Base-by-base conservation (phyloP, 768 basidiomycete genomes). In the Punctularia strigosozonata region DNA sequence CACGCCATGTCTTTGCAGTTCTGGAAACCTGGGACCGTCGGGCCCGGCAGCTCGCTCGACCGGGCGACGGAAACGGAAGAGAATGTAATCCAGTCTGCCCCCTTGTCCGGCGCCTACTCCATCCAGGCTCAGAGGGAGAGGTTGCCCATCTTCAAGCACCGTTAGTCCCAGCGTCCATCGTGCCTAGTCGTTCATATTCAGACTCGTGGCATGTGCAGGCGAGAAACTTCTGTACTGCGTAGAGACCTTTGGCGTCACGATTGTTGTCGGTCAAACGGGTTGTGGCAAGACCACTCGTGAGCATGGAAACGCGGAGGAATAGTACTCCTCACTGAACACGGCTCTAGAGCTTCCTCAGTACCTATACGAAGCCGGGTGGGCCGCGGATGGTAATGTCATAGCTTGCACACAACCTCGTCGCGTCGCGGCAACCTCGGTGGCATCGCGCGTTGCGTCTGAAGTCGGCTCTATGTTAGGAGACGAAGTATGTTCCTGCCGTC, bases 261-360 rank as follows among this genome's bases (percentile, higher is more conserved):
- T 97, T 36, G 79, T 98, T 4, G 85, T 94, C 6, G 94, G 86
- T 6, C 86, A 97, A 51, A 98, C 95, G 0, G 95, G 95, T 3
- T 95, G 87, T 42, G 95, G 95, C 33, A 98, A 99, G 63, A 94
- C 91, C 5, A 99, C 94, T 46, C 94, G 91, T 94, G 47, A 56
- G 84, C 31, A 20, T 21, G 1, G 10, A 28, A 28, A n/a, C n/a
- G n/a, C n/a, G n/a, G n/a, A n/a, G n/a, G n/a, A n/a, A n/a, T n/a
- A n/a, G 10, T 28, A 28, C 26, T 28, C 15, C 26, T 28, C 10
- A 8, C 26, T 15, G 8, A 28, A 28, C 26, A 15, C 26, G 10
- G 18, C 33, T 34, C 33, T 46, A 97, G 90, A 99, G 59, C 70
- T 99, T 32, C 94, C 95, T 2, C 95, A 98, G 60, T 99, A 87